These are phyloP conservation scores for Zarea fungicola DNA, from an alignment of 2,329 filamentous ascomycete species.

Conservation along the genomic window DNA sequence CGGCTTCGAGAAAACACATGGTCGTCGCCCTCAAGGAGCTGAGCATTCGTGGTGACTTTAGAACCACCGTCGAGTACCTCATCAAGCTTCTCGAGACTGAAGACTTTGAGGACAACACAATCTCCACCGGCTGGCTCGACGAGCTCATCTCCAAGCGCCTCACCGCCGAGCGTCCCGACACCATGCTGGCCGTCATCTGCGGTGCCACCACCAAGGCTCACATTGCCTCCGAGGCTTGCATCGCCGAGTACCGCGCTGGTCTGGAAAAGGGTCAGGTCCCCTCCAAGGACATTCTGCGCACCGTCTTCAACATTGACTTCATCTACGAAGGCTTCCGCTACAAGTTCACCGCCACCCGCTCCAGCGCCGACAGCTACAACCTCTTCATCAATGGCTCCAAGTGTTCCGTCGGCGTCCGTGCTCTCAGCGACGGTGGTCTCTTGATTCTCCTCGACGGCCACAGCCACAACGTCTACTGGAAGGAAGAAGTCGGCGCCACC, in stretches of 20 bases:
- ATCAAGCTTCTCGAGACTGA: slow-evolving; percentile 98
- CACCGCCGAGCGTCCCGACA: slow-evolving; percentile 91
- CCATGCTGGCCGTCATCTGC: slow-evolving; percentile 88
- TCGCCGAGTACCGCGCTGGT: slow-evolving; percentile 79
- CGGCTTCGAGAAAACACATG: slow-evolving; percentile 97
- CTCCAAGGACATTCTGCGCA: slow-evolving; percentile 94
- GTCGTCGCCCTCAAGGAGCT: slow-evolving; percentile 96
- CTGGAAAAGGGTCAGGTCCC: slow-evolving; percentile 97
- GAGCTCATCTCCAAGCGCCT: slow-evolving; percentile 97
- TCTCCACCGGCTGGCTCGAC: slow-evolving; percentile 97
- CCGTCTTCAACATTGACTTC: slow-evolving; percentile 95
- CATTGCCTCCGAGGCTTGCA: slow-evolving; percentile 84
- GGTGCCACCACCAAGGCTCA: slow-evolving; percentile 94
- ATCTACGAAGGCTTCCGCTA: slow-evolving; percentile 96
- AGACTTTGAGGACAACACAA: slow-evolving; percentile 97
- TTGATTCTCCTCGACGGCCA: slow-evolving; percentile 85
- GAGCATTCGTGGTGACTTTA: slow-evolving; percentile 98
- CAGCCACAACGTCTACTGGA: slow-evolving; percentile 99
- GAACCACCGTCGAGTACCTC: slow-evolving; percentile 96
- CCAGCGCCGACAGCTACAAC: slow-evolving; percentile 89
- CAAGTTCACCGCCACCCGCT: slow-evolving; percentile 95
- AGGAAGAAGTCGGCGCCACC: slow-evolving; percentile 94
- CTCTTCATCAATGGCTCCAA: slow-evolving; percentile 99
- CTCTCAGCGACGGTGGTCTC: slow-evolving; percentile 88
- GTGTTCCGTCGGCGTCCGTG: slow-evolving; percentile 86